A percentile compares a stretch with the other conserved stretches of the same genome.
Conservation (phyloP, 169 alveolate genomes). For the Eimeria sp. region DNA sequence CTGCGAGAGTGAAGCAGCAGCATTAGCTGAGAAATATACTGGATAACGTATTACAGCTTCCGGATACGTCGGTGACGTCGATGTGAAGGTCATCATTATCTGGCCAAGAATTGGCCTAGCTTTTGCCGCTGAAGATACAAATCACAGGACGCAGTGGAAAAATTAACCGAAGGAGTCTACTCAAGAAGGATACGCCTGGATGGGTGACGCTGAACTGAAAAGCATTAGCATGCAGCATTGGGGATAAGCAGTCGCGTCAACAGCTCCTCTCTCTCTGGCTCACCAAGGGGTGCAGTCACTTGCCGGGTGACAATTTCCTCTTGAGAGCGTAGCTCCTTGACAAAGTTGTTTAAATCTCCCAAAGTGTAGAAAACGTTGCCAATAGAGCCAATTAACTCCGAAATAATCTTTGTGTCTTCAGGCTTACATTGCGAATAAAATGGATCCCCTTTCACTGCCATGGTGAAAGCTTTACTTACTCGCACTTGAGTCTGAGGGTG, state of each 20-base stretch:
- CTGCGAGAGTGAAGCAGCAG: slow-evolving; percentile 23
- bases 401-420: slow-evolving; percentile 50
- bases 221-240: background rate
- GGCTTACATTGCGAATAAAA: slow-evolving; percentile 54
- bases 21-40: background rate
- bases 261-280: background rate
- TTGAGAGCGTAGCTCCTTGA: background rate
- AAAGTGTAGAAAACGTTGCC: slow-evolving; percentile 31
- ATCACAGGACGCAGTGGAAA: background rate
- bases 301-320: slow-evolving; percentile 9
- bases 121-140: slow-evolving; percentile 26
- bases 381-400: slow-evolving; percentile 25
- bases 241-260: background rate
- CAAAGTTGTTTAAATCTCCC: background rate
- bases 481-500: slow-evolving; percentile 66
- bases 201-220: background rate
- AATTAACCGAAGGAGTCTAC: background rate
- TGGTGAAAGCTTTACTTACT: slow-evolving; percentile 26
- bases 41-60: slow-evolving; percentile 46
- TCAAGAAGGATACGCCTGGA: background rate
- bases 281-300: slow-evolving; percentile 54
- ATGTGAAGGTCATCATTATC: slow-evolving; percentile 19
- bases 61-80: background rate
- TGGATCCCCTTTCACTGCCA: slow-evolving; percentile 53
- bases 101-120: slow-evolving; percentile 45